Conservation (phyloP, 768 basidiomycete genomes). For the Boletus subcaerulescens region DNA sequence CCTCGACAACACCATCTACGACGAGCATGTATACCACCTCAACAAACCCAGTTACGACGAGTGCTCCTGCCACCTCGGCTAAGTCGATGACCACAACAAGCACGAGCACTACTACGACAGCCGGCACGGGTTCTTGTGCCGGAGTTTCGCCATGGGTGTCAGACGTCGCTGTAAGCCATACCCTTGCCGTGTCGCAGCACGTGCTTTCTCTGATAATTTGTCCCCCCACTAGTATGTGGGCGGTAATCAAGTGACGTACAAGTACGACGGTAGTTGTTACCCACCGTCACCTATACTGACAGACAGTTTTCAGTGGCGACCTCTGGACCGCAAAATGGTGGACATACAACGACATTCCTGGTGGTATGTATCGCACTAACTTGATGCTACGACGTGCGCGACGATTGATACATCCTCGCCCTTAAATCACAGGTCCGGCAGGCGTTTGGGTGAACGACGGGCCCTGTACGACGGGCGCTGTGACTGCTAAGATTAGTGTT, state of each 20-base stretch:
- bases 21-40: constrained; percentile 4
- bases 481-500: not conserved
- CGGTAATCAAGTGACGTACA: constrained; percentile 43
- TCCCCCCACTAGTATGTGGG: constrained; percentile 38
- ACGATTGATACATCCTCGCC: not conserved
- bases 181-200: not conserved
- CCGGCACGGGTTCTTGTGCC: constrained; percentile 34
- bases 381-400: not conserved
- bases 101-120: constrained; percentile 5
- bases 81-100: constrained; percentile 8
- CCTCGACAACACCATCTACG: not conserved
- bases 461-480: constrained; percentile 2
- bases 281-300: not conserved
- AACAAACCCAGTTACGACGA: not conserved
- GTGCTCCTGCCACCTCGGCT: constrained; percentile 1
- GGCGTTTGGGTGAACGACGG: constrained; percentile 19
- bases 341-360: constrained; percentile 39
- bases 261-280: constrained; percentile 26
- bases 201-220: not conserved
- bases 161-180: constrained; percentile 35
- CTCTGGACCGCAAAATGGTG: constrained; percentile 53
- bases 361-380: constrained; percentile 21
- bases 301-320: constrained; percentile 35
- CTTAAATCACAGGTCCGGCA: constrained; percentile 5
- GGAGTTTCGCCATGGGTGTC: constrained; percentile 44